phyloP scores from a whole-genome alignment of 805 yeast genomes.

The Schwanniomyces sp. region DNA sequence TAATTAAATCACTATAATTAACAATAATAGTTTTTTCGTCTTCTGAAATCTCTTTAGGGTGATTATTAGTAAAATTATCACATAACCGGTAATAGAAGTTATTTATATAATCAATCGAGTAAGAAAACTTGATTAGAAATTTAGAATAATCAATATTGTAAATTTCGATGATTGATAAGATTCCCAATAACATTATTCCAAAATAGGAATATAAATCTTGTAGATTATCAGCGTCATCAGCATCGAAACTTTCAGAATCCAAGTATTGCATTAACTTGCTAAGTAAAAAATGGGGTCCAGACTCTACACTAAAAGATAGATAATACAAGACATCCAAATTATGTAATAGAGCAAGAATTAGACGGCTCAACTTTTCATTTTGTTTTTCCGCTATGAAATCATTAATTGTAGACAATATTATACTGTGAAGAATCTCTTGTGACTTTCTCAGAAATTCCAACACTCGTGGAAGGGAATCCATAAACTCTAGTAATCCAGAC shows the following conservation, averaged over 20 bases:
- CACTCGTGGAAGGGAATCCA: slow-evolving; percentile 17
- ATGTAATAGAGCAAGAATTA: slow-evolving; percentile 51
- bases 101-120: slow-evolving; percentile 31
- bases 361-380: slow-evolving; percentile 37
- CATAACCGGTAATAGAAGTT: slow-evolving; percentile 30
- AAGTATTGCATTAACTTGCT: slow-evolving; percentile 50
- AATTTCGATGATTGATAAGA: slow-evolving; percentile 21
- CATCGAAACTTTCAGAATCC: slow-evolving; percentile 40
- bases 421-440: slow-evolving; percentile 23
- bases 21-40: slow-evolving; percentile 29
- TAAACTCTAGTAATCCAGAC: slow-evolving; percentile 31
- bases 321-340: slow-evolving; percentile 38
- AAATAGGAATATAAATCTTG: slow-evolving; percentile 71
- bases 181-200: slow-evolving; percentile 54
- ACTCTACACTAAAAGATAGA: slow-evolving; percentile 44
- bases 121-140: slow-evolving; percentile 26
- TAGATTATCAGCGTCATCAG: slow-evolving; percentile 55
- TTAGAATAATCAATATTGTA: slow-evolving; percentile 26
- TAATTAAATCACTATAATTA: slow-evolving; percentile 32
- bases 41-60: slow-evolving; percentile 12
- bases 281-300: slow-evolving; percentile 43
- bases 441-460: slow-evolving; percentile 21
- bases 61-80: slow-evolving; percentile 25
- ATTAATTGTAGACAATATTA: slow-evolving; percentile 19
- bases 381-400: slow-evolving; percentile 24